Conservation (phyloP, 192 early-diverging fungal species). For the Coemansia sp. region DNA sequence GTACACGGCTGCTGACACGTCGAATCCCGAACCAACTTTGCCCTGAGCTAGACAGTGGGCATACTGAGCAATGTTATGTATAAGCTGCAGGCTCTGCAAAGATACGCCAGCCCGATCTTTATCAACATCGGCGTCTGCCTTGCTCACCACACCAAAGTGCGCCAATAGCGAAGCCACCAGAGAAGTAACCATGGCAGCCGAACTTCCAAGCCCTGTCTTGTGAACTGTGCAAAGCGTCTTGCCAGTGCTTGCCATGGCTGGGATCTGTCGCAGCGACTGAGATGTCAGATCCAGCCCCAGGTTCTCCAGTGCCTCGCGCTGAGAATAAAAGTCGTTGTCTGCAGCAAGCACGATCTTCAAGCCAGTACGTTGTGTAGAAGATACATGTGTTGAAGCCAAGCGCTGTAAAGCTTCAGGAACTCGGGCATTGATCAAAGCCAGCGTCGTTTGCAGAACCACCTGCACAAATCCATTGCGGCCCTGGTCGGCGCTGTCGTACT, state of each 20-base stretch:
- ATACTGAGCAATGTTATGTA: constrained; percentile 88
- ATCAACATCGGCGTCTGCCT: not conserved
- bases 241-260: constrained; percentile 63
- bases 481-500: constrained; percentile 31
- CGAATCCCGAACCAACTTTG: constrained; percentile 96
- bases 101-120: not conserved
- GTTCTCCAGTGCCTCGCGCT: constrained; percentile 65
- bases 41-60: constrained; percentile 97
- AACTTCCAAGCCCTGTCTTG: constrained; percentile 97
- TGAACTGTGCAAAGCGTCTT: constrained; percentile 67
- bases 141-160: constrained; percentile 63
- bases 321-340: constrained; percentile 99
- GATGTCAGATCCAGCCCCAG: constrained; percentile 54
- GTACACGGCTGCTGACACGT: constrained; percentile 88
- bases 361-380: constrained; percentile 22
- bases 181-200: constrained; percentile 94
- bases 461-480: constrained; percentile 39
- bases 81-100: constrained; percentile 46
- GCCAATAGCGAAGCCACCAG: constrained; percentile 74
- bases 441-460: constrained; percentile 37
- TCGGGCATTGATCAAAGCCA: constrained; percentile 25
- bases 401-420: constrained; percentile 8
- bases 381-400: not conserved
- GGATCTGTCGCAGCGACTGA: constrained; percentile 57
- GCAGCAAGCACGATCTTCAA: constrained; percentile 77